Evolutionary conservation across 768 basidiomycete species (phyloP), one percentile per base, ranked within the genome.

Genomic region (Pisolithus orientalis): DNA sequence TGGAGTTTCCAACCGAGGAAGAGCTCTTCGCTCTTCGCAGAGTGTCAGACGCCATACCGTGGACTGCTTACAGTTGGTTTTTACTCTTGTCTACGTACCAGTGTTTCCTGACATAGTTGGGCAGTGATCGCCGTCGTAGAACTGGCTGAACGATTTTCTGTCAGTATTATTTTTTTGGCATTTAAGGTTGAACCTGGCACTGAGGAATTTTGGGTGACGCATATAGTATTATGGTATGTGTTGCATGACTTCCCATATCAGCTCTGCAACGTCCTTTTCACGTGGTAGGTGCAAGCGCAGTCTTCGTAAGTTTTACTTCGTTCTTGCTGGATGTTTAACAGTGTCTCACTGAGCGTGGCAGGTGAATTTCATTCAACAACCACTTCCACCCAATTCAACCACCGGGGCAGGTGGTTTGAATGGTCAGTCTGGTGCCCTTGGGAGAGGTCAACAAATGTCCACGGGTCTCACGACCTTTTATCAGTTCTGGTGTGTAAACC

Each of bases 361-460:
- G 83, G 80, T 81, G 37, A 90, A 90, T 66, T 90, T 82, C 67
- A 83, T 90, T 39, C 88, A 90, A 63, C 79, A 81, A 53, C 77
- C 77, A 0, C 78, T 90, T 6, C 88, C 88, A 3, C 53, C 61
- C 0, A 82, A 81, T 44, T 88, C 86, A 0, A 74, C 62, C 42
- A 88, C 86, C 0, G 88, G 88, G 17, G 79, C 84, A 0, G 79
- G 77, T 11, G 76, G 79, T 5, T 44, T 64, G 0, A 49, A 63
- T 43, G 80, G 79, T 3, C 82, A 84, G 58, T 77, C 86, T 4
- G 87, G 87, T 54, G 87, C 87, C 1, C 75, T 89, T 7, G 80
- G 76, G 11, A 65, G 74, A 47, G 84, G 84, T 1, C 86, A 91
- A 62, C 83, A 77, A 38, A 80, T 85, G 14, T 80, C 87, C 0